These are phyloP conservation scores for Veloboletus limbatus DNA, from an alignment of 1,284 basidiomycete genomes.

Conservation along the genomic window DNA sequence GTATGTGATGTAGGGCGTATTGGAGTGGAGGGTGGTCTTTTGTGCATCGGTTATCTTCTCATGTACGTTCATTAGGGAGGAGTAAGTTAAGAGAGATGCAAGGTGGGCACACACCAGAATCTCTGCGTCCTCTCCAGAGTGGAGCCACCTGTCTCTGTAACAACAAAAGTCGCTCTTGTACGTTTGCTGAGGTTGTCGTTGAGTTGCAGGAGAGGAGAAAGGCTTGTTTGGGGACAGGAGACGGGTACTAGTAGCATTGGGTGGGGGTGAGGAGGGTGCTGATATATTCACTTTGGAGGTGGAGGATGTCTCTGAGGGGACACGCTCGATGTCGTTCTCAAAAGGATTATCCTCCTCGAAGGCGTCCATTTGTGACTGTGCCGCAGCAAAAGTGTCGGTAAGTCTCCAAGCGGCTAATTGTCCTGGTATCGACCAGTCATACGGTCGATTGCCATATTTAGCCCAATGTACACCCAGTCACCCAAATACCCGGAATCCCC, in stretches of 20 bases:
- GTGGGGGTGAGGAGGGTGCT: slow-evolving; percentile 59
- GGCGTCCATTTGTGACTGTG: slow-evolving; percentile 48
- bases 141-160: slow-evolving; percentile 66
- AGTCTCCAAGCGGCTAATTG: no score
- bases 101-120: slow-evolving; percentile 55
- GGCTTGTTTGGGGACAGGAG: slow-evolving; percentile 43
- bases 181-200: slow-evolving; percentile 47
- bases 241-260: slow-evolving; percentile 39
- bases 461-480: slow-evolving; percentile 33
- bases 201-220: slow-evolving; percentile 54
- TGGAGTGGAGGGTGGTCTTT: slow-evolving; percentile 88
- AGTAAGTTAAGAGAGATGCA: neutral
- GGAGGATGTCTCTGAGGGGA: slow-evolving; percentile 64
- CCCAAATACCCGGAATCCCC: slow-evolving; percentile 58
- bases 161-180: slow-evolving; percentile 77
- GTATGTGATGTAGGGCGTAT: slow-evolving; percentile 92
- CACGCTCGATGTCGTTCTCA: slow-evolving; percentile 58
- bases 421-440: no score
- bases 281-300: slow-evolving; percentile 60
- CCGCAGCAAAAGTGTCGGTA: neutral
- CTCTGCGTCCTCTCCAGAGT: slow-evolving; percentile 77
- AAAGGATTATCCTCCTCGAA: slow-evolving; percentile 83
- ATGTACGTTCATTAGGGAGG: slow-evolving; percentile 14
- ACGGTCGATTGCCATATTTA: slow-evolving; percentile 28
- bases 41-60: slow-evolving; percentile 88